These are phyloP conservation scores for Punica granatum DNA, from an alignment of 345 rosid species.

Conservation along the genomic window DNA sequence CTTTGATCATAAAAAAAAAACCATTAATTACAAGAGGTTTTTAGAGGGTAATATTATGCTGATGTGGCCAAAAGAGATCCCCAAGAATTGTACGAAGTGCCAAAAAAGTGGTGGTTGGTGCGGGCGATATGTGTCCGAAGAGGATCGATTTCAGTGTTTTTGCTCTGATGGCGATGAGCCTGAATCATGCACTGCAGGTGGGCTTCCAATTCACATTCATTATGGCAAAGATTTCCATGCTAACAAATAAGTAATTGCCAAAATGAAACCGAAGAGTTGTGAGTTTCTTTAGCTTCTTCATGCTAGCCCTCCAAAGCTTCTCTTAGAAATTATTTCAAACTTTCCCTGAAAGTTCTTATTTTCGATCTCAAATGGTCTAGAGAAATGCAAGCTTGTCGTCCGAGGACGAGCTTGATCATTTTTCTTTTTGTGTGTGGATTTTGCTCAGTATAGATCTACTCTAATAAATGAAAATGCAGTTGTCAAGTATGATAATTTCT, in stretches of 20 bases:
- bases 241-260: background rate
- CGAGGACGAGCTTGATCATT: too few relatives aligned
- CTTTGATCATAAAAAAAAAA: background rate
- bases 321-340: too few relatives aligned
- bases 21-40: background rate
- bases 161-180: slow-evolving; percentile 17
- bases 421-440: too few relatives aligned
- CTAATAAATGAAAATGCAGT: too few relatives aligned
- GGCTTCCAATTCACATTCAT: background rate
- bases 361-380: too few relatives aligned
- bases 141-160: slow-evolving; percentile 13
- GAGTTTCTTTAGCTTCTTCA: too few relatives aligned
- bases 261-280: background rate
- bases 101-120: slow-evolving; percentile 21
- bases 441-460: too few relatives aligned
- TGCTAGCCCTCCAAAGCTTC: too few relatives aligned
- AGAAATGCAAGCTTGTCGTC: too few relatives aligned
- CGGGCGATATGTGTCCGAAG: slow-evolving; percentile 17
- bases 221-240: background rate
- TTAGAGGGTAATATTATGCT: slow-evolving; percentile 3
- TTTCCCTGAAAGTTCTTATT: too few relatives aligned
- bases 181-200: slow-evolving; percentile 17
- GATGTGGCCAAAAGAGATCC: slow-evolving; percentile 12
- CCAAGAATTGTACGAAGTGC: slow-evolving; percentile 14
- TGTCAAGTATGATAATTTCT: too few relatives aligned